Base-by-base conservation (phyloP, 768 basidiomycete genomes). In the Panus rudis region DNA sequence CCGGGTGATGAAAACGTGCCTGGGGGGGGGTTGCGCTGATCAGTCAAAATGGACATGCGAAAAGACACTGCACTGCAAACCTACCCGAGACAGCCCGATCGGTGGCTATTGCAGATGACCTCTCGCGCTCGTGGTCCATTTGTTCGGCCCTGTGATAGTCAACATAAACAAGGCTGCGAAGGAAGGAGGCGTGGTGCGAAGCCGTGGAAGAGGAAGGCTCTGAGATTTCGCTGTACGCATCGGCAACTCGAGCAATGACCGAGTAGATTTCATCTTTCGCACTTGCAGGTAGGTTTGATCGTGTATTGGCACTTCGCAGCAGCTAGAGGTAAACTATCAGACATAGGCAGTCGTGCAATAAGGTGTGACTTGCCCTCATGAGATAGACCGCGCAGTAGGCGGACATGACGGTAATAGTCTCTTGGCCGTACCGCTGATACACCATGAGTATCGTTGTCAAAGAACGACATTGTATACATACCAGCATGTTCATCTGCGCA, bases 361-460 rank as follows among this genome's bases (percentile, higher is more conserved):
- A 41, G 6, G 37, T n/a, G 28, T 28, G n/a, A 52, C 62, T 41
- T 57, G 84, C 89, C 71, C 73, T 81, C 50, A 91, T 66, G 50
- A 92, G 64, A 56, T 87, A 83, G 26, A 91, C 78, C n/a, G 88
- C 87, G 37, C 83, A 78, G 54, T 91, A 91, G 19, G 86, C 89
- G 16, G 84, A 84, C 88, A 91, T 91, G 35, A 84, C 77, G 6
- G 83, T 81, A 48, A 88, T 78, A 4, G 84, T 81, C 57, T 91
- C 88, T 66, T 91, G 89, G 6, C 84, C 77, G 52, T 91, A 92
- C 35, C 82, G 81, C 88, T 90, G 58, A 6, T 21, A 13, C 43
- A 38, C 33, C 45, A 47, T 13, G 31, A 47, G 31, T 33, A 23
- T 31, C n/a, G 38, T 3, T 11, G 39, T 6, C 10, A 22, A 4